phyloP scores from a whole-genome alignment of 352 stramenopile species.

The Globisporangium nunn region DNA sequence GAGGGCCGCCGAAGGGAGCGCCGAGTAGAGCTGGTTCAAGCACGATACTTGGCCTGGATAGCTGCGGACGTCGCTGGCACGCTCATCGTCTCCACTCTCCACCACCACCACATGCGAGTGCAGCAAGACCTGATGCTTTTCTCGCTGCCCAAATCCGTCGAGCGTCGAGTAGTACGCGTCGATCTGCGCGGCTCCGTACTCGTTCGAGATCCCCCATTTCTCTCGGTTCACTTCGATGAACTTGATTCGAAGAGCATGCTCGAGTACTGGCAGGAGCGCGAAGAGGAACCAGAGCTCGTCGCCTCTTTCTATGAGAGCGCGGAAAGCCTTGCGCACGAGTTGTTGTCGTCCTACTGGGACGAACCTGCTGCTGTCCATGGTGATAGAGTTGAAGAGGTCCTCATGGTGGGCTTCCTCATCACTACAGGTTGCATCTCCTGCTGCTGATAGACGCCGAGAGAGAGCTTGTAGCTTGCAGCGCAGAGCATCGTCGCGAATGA shows the following conservation, averaged over 20 bases:
- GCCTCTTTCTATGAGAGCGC: slow-evolving; percentile 12
- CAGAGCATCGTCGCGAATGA: background rate
- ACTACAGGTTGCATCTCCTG: too few species aligned
- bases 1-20: slow-evolving; percentile 30
- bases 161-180: slow-evolving; percentile 75
- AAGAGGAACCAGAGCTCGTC: slow-evolving; percentile 58
- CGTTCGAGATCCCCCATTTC: slow-evolving; percentile 20
- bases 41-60: too few species aligned
- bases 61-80: too few species aligned
- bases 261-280: slow-evolving; percentile 50
- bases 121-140: slow-evolving; percentile 70
- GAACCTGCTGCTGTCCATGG: slow-evolving; percentile 15
- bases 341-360: slow-evolving; percentile 29
- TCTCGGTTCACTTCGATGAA: slow-evolving; percentile 44
- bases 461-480: too few species aligned
- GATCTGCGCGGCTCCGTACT: slow-evolving; percentile 45
- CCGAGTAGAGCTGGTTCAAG: slow-evolving; percentile 44
- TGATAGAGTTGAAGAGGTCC: background rate
- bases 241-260: slow-evolving; percentile 50
- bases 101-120: slow-evolving; percentile 27
- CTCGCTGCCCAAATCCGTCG: slow-evolving; percentile 68
- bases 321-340: slow-evolving; percentile 30
- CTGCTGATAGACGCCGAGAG: too few species aligned
- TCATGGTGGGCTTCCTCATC: background rate
- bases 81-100: background rate